Base-by-base conservation (phyloP, 2,329 filamentous ascomycete species). In the Xylaria sp. region DNA sequence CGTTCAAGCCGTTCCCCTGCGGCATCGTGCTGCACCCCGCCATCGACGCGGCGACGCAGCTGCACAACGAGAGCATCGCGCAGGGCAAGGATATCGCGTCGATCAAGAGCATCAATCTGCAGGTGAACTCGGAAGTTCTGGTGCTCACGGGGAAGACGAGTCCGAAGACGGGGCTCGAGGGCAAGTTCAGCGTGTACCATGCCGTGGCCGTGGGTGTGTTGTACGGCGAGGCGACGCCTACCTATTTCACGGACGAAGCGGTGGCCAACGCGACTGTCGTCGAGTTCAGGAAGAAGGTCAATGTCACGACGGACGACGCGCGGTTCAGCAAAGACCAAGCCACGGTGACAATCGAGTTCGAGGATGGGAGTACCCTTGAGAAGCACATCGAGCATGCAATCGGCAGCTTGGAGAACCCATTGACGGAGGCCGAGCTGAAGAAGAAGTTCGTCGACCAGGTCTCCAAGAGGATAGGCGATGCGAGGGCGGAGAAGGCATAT, bases 1-100 rank as follows among this genome's bases (percentile, higher is more conserved):
- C 81, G 1, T 86, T 85, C 73, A 86, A 86, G 69, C 84, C 83
- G 0, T 86, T 82, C 63, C 83, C 84, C 0, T 86, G 83, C 69
- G 84, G 83, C 0, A 85, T 86, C 62, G 82, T 86, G 0, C 82
- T 84, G 64, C 84, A 86, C 70, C 83, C 83, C 0, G 76, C 80
- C 3, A 86, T 86, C 59, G 83, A 86, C 69, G 82, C 73, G 2
- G 81, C 79, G 63, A 79, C 80, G 14, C 80, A 82, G 66, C 67
- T 85, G 14, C 78, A 80, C 66, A 68, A 73, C 21, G 65, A 83
- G 52, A 70, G 79, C 42, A 50, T 70, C 12, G 52, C 66, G 11
- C 66, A 75, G 40, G 75, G 73, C 0, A 67, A 77, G 3, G 52
- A 69, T 14, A 43, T 65, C 50, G 43, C 46, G 7, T 56, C 55